Conservation (phyloP, 148 eudicot species). For the Nepenthes gracilis region DNA sequence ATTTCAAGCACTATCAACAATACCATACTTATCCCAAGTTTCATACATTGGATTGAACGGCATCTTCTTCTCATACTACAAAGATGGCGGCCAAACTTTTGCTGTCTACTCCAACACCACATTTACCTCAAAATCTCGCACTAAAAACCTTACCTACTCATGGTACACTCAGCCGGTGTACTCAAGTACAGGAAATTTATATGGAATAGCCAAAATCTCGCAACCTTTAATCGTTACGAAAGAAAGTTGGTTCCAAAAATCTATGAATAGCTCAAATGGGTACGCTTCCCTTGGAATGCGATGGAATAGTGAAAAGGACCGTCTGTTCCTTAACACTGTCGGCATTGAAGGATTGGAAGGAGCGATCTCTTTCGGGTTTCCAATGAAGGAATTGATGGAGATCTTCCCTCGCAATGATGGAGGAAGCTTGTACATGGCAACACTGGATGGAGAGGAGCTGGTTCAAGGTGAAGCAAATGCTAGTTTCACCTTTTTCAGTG, state of each 20-base stretch:
- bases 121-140: not conserved
- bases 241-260: conserved; percentile 27
- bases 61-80: conserved; percentile 41
- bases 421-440: not conserved
- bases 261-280: conserved; percentile 21
- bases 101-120: conserved; percentile 51
- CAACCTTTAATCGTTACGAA: conserved; percentile 8
- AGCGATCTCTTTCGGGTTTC: not conserved
- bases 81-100: conserved; percentile 13
- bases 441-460: not conserved
- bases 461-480: not conserved
- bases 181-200: conserved; percentile 24
- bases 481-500: not conserved
- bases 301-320: not conserved
- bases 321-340: not conserved
- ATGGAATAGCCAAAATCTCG: conserved; percentile 23
- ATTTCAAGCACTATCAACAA: conserved; percentile 38
- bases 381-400: not conserved
- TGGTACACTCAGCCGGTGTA: conserved; percentile 47
- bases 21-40: conserved; percentile 40
- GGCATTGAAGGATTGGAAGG: not conserved
- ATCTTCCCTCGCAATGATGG: not conserved
- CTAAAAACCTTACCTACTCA: conserved; percentile 2
- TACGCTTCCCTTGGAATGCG: not conserved
- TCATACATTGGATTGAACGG: conserved; percentile 49